phyloP scores from a whole-genome alignment of 768 basidiomycete species.

The Mycena galopus region DNA sequence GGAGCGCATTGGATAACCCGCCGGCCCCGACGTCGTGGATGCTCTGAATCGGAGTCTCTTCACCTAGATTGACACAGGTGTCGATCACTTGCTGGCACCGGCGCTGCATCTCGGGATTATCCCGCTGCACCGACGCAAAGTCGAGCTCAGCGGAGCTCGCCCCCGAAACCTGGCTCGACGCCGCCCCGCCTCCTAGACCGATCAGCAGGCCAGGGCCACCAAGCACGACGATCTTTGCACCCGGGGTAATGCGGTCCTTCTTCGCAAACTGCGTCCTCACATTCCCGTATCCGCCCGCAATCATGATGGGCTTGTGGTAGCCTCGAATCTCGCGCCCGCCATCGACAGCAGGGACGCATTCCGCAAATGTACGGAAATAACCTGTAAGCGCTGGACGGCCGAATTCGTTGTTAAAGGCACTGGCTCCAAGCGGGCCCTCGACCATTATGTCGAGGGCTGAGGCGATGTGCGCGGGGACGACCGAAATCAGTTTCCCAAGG shows the following conservation, averaged over 20 bases:
- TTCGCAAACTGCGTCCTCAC: slow-evolving; percentile 87
- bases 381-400: slow-evolving; percentile 93
- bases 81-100: slow-evolving; percentile 98
- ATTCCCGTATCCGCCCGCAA: slow-evolving; percentile 96
- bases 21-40: not conserved
- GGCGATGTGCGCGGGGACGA: slow-evolving; percentile 89
- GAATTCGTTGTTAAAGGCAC: slow-evolving; percentile 98
- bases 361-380: slow-evolving; percentile 95
- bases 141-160: slow-evolving; percentile 93
- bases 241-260: slow-evolving; percentile 82
- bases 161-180: slow-evolving; percentile 93
- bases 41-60: not conserved
- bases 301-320: slow-evolving; percentile 99
- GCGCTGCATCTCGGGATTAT: slow-evolving; percentile 98
- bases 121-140: slow-evolving; percentile 97
- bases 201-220: slow-evolving; percentile 98
- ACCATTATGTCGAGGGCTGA: slow-evolving; percentile 97
- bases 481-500: slow-evolving; percentile 98
- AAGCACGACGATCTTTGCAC: slow-evolving; percentile 90
- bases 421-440: slow-evolving; percentile 94
- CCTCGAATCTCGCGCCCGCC: slow-evolving; percentile 83
- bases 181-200: slow-evolving; percentile 96
- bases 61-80: slow-evolving; percentile 72
- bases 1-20: slow-evolving; percentile 89
- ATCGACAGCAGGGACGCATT: slow-evolving; percentile 70